Percentiles rank a stretch among this genome's conserved stretches.
Conservation (phyloP, 345 rosid genomes). For the Acer yangbiense region DNA sequence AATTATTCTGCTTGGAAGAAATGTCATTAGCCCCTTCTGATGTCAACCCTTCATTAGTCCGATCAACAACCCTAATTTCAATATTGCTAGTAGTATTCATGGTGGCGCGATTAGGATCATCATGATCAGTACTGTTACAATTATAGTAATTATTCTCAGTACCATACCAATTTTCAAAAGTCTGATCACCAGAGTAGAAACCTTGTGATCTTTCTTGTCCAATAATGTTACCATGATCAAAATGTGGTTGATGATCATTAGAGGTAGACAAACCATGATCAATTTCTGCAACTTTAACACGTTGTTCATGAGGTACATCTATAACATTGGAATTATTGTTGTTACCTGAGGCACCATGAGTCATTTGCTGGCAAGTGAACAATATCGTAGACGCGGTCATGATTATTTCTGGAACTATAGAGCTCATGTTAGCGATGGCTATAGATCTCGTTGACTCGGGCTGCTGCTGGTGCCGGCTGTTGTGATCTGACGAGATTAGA, state of each 20-base stretch:
- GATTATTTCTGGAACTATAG: conserved; percentile 65
- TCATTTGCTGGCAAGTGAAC: conserved; percentile 66
- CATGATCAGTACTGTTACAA: not conserved
- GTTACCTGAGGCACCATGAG: conserved; percentile 18
- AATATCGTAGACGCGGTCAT: conserved; percentile 65
- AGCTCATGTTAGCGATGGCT: conserved; percentile 46
- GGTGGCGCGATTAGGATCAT: not conserved
- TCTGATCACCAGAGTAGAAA: conserved; percentile 30
- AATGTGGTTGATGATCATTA: conserved; percentile 10
- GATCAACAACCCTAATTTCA: not conserved
- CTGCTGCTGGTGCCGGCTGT: conserved; percentile 16
- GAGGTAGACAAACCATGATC: not conserved
- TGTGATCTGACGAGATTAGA: conserved; percentile 37
- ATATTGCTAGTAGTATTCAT: not conserved
- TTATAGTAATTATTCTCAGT: conserved; percentile 7
- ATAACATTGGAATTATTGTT: conserved; percentile 6
- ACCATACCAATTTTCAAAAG: conserved; percentile 34
- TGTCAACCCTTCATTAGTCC: conserved; percentile 4
- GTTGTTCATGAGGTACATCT: conserved; percentile 12
- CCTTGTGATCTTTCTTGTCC: conserved; percentile 35
- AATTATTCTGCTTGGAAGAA: conserved; percentile 14
- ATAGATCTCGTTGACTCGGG: conserved; percentile 39
- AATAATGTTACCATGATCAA: conserved; percentile 3
- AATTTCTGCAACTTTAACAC: conserved; percentile 6
- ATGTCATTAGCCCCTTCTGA: not conserved